Evolutionary conservation across 1,284 basidiomycete genomes (phyloP).

Genomic region (Termitomyces sp.): DNA sequence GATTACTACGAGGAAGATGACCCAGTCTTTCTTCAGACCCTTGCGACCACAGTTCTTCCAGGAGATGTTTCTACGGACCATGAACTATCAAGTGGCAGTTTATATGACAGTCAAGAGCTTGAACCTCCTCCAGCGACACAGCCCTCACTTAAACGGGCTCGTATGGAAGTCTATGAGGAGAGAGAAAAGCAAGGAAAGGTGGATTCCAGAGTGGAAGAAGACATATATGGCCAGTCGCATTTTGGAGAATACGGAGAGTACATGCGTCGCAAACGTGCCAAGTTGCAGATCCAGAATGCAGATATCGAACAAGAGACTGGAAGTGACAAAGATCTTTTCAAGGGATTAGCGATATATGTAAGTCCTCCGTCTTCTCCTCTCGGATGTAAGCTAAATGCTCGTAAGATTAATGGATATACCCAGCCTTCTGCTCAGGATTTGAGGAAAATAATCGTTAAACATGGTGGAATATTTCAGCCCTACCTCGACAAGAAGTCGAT

Average conservation of each 20-base stretch:
- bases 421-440: conserved; percentile 85
- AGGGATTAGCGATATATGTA: conserved; percentile 77
- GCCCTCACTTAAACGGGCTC: conserved; percentile 30
- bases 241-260: conserved; percentile 88
- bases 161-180: conserved; percentile 16
- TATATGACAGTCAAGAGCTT: conserved; percentile 21
- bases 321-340: conserved; percentile 47
- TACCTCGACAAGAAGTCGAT: conserved; percentile 77
- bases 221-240: conserved; percentile 70
- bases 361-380: conserved; percentile 19
- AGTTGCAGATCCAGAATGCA: conserved; percentile 82
- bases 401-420: conserved; percentile 87
- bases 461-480: conserved; percentile 82
- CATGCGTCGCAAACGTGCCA: conserved; percentile 85
- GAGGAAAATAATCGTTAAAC: conserved; percentile 71
- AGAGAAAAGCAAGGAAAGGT: conserved; percentile 6
- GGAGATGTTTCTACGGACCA: conserved; percentile 31
- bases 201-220: conserved; percentile 23
- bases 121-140: conserved; percentile 31
- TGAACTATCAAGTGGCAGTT: conserved; percentile 1
- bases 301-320: conserved; percentile 38
- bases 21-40: conserved; percentile 47
- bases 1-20: conserved; percentile 57
- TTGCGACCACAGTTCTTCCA: conserved; percentile 42
- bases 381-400: not conserved